Evolutionary conservation across 331 rosid genomes (phyloP).

Genomic region (Saraca asoca): DNA sequence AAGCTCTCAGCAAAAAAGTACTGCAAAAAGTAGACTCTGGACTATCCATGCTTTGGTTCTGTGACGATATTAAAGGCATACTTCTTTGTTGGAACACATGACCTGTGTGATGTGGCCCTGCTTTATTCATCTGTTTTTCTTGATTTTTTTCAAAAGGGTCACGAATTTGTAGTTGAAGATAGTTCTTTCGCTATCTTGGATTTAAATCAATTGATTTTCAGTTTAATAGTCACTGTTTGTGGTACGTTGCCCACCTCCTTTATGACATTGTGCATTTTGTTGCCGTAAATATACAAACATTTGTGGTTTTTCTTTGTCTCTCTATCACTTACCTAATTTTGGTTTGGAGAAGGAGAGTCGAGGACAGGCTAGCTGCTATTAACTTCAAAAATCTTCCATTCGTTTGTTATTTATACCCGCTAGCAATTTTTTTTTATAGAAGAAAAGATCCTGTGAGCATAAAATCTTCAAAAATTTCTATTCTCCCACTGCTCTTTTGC

Average conservation of each 20-base stretch:
- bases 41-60: constrained; percentile 40
- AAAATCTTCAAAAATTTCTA: neutral
- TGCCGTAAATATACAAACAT: constrained; percentile 29
- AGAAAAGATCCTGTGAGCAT: neutral
- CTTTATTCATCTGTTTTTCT: constrained; percentile 12
- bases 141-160: constrained; percentile 30
- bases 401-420: neutral
- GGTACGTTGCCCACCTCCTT: constrained; percentile 45
- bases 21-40: constrained; percentile 40
- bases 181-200: constrained; percentile 33
- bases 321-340: constrained; percentile 40
- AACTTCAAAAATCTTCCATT: constrained; percentile 31
- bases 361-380: constrained; percentile 32
- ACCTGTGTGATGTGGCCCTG: constrained; percentile 45
- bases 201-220: constrained; percentile 43
- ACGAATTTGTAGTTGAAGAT: constrained; percentile 38
- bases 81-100: constrained; percentile 49
- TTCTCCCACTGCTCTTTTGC: neutral
- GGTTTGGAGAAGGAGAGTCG: constrained; percentile 21
- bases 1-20: constrained; percentile 41
- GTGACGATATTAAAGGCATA: constrained; percentile 38
- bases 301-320: constrained; percentile 30
- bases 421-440: neutral
- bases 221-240: constrained; percentile 42
- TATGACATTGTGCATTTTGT: constrained; percentile 35